Evolutionary conservation across 148 eudicot species (phyloP).

Genomic region (Camellia japonica): DNA sequence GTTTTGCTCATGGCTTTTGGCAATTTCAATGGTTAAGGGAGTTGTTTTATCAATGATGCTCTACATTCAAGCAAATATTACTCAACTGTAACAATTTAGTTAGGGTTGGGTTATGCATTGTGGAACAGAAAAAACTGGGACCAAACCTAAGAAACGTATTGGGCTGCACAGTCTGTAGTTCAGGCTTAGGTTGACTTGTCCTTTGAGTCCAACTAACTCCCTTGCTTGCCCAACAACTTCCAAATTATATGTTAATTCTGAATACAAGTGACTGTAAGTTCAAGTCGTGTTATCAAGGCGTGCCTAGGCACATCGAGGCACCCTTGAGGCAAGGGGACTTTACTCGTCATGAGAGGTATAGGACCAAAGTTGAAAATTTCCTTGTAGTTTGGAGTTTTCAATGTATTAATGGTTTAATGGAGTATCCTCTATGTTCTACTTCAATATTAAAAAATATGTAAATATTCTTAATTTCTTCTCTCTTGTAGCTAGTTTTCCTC

Average conservation of each 20-base stretch:
- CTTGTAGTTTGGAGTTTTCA: no score
- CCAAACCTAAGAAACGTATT: no score
- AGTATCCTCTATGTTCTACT: no score
- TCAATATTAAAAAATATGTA: background rate
- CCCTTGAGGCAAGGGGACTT: no score
- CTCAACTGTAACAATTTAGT: background rate
- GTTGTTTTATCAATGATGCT: background rate
- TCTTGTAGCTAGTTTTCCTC: background rate
- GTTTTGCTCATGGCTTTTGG: background rate
- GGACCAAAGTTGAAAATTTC: no score
- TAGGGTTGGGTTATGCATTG: background rate
- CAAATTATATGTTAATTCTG: no score
- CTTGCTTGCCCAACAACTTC: no score
- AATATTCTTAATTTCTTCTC: conserved; percentile 5
- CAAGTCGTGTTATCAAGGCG: no score
- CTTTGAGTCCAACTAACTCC: background rate
- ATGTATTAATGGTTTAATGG: no score
- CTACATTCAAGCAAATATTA: background rate
- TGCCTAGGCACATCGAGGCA: no score
- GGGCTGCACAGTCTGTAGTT: background rate
- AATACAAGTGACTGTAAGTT: no score
- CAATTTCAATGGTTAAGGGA: background rate
- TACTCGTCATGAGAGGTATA: no score
- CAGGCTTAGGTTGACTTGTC: background rate
- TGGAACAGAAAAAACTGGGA: background rate